phyloP scores from a whole-genome alignment of 257 asterid genomes.

The Ajuga chamaepitys region DNA sequence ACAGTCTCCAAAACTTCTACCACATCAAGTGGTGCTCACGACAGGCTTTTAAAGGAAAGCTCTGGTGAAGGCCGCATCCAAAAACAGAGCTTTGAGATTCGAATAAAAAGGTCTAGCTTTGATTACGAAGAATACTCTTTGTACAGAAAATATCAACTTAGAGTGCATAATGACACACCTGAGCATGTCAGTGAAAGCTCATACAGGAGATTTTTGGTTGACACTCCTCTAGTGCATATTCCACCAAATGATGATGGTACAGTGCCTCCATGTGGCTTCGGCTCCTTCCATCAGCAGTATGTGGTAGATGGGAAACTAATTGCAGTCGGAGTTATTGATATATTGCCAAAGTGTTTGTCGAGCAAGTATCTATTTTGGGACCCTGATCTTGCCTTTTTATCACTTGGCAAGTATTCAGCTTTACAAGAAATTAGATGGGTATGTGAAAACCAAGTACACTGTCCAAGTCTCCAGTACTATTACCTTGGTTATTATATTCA shows the following conservation, averaged over 20 bases:
- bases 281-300: conserved; percentile 99
- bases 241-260: conserved; percentile 47
- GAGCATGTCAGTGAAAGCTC: conserved; percentile 75
- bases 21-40: conserved; percentile 18
- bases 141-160: conserved; percentile 78
- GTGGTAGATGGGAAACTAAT: conserved; percentile 76
- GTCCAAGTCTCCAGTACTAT: conserved; percentile 89
- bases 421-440: conserved; percentile 82
- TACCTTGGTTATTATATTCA: conserved; percentile 98
- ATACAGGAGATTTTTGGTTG: conserved; percentile 79
- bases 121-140: conserved; percentile 85
- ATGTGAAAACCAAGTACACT: conserved; percentile 54
- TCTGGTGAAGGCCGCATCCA: conserved; percentile 18
- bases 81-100: conserved; percentile 55
- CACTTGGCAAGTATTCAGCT: conserved; percentile 93
- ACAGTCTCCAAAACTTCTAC: conserved; percentile 16
- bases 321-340: conserved; percentile 94
- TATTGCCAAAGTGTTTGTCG: conserved; percentile 88
- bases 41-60: conserved; percentile 21
- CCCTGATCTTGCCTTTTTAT: conserved; percentile 79
- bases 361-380: conserved; percentile 99
- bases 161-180: conserved; percentile 80
- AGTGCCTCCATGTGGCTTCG: conserved; percentile 84
- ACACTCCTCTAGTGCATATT: conserved; percentile 68
- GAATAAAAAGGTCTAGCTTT: conserved; percentile 58